Conservation (phyloP, 108 stramenopile species). For the Skeletonema grethae region DNA sequence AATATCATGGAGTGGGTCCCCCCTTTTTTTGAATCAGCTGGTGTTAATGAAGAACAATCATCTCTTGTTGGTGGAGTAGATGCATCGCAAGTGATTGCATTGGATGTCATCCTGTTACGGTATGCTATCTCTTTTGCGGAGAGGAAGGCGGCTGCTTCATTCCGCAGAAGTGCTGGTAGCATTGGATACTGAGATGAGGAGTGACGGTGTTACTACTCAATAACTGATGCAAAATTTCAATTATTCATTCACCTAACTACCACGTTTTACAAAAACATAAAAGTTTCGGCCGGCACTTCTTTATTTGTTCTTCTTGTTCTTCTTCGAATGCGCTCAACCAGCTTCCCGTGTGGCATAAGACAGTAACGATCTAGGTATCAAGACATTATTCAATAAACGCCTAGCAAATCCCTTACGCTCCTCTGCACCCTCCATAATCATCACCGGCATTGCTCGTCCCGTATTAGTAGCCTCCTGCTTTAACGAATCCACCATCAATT, state of each 20-base stretch:
- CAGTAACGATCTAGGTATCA: slow-evolving; percentile 33
- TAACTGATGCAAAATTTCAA: neutral
- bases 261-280: neutral
- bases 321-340: neutral
- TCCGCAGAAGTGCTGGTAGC: slow-evolving; percentile 31
- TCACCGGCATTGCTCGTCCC: slow-evolving; percentile 15
- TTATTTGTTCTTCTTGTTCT: neutral
- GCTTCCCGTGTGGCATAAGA: slow-evolving; percentile 33
- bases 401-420: slow-evolving; percentile 16
- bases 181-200: slow-evolving; percentile 21
- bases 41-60: slow-evolving; percentile 16
- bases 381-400: slow-evolving; percentile 15
- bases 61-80: slow-evolving; percentile 36
- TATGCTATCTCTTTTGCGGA: slow-evolving; percentile 36
- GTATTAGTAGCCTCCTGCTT: slow-evolving; percentile 14
- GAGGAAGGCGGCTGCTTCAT: slow-evolving; percentile 39
- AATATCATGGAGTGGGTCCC: slow-evolving; percentile 43
- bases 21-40: slow-evolving; percentile 14
- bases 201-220: neutral
- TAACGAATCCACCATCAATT: slow-evolving; percentile 32
- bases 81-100: slow-evolving; percentile 31
- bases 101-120: slow-evolving; percentile 41
- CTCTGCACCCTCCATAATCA: slow-evolving; percentile 20
- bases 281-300: neutral
- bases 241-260: neutral